A percentile compares a stretch with the other conserved stretches of the same genome.
Conservation (phyloP, 2,329 filamentous ascomycete genomes). For the Myriosclerotinia duriaeana region DNA sequence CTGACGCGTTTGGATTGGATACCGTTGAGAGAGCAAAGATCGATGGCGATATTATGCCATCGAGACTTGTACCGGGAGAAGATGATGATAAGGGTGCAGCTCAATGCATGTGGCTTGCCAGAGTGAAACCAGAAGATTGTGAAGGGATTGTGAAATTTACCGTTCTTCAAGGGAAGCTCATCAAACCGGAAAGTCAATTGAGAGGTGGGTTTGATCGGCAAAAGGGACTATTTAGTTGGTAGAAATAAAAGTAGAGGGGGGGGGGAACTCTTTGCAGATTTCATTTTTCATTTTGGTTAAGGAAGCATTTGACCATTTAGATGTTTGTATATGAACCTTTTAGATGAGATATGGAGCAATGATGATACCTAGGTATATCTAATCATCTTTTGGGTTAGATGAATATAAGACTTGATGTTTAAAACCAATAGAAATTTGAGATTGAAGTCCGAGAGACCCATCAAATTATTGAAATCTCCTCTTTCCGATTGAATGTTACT, state of each 20-base stretch:
- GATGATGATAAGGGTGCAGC: conserved; percentile 59
- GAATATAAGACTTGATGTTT: background rate
- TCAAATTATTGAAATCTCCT: background rate
- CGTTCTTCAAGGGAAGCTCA: conserved; percentile 86
- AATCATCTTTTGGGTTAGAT: conserved; percentile 4
- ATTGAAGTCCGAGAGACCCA: background rate
- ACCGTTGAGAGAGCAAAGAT: conserved; percentile 39
- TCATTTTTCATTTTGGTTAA: background rate
- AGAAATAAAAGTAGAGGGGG: conserved; percentile 12
- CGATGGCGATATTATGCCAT: conserved; percentile 37
- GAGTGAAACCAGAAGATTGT: conserved; percentile 83
- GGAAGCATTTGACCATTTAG: conserved; percentile 41
- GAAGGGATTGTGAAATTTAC: conserved; percentile 91
- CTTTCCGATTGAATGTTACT: background rate
- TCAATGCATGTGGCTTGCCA: conserved; percentile 90
- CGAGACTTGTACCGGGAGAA: conserved; percentile 34
- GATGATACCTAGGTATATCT: background rate
- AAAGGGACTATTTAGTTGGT: conserved; percentile 87
- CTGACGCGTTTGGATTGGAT: conserved; percentile 41
- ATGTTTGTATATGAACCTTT: conserved; percentile 32
- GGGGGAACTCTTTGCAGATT: background rate
- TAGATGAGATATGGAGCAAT: conserved; percentile 18
- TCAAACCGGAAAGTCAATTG: conserved; percentile 84
- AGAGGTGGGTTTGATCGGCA: conserved; percentile 86
- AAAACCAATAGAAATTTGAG: background rate